Conservation (phyloP, 306 rosid genomes). For the Canavalia ensiformis region DNA sequence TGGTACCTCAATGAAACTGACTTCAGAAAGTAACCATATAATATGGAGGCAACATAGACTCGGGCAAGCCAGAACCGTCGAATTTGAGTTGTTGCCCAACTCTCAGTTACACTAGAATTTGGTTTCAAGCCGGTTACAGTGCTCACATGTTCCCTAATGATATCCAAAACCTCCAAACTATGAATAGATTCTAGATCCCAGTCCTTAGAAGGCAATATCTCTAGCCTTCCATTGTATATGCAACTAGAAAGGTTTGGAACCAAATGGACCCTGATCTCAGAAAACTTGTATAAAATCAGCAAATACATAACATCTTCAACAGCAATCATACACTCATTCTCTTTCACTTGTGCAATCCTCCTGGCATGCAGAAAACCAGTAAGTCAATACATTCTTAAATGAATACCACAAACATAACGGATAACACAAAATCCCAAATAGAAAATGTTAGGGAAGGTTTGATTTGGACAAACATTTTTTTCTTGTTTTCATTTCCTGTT, state of each 20-base stretch:
- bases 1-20: slow-evolving; percentile 68
- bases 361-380: slow-evolving; percentile 56
- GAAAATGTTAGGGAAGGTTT: neutral
- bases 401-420: neutral
- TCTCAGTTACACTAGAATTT: slow-evolving; percentile 70
- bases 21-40: slow-evolving; percentile 82
- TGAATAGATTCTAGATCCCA: slow-evolving; percentile 85
- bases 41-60: slow-evolving; percentile 72
- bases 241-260: slow-evolving; percentile 84
- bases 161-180: slow-evolving; percentile 67
- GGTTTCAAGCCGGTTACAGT: slow-evolving; percentile 72
- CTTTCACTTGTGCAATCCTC: slow-evolving; percentile 84
- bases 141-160: slow-evolving; percentile 76
- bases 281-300: slow-evolving; percentile 66
- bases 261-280: slow-evolving; percentile 79
- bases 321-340: slow-evolving; percentile 64
- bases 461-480: too few species aligned
- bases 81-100: slow-evolving; percentile 73
- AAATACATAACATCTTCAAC: slow-evolving; percentile 77
- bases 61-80: slow-evolving; percentile 55
- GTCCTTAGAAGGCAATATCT: slow-evolving; percentile 79
- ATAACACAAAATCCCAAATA: neutral
- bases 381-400: slow-evolving; percentile 41
- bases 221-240: slow-evolving; percentile 77
- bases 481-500: too few species aligned